Evolutionary conservation across 2,329 filamentous ascomycete genomes (phyloP).

Genomic region (Scedosporium apiospermum): DNA sequence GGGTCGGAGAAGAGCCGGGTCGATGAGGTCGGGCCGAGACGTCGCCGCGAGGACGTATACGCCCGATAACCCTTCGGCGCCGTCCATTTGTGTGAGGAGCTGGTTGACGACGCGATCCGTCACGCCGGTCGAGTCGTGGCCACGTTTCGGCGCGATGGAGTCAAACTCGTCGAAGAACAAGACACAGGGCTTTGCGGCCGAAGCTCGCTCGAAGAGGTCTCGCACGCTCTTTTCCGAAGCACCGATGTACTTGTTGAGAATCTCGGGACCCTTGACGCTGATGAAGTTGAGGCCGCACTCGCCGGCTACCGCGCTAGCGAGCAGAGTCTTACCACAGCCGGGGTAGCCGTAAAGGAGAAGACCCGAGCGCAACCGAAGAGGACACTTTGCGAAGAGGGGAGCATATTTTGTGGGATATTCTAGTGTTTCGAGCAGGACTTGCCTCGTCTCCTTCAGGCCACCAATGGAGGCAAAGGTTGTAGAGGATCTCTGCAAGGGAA

Average conservation of each 20-base stretch:
- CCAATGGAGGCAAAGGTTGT: conserved; percentile 91
- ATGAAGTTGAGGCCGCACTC: conserved; percentile 99
- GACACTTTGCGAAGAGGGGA: conserved; percentile 93
- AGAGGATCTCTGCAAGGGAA: conserved; percentile 84
- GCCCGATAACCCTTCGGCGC: conserved; percentile 85
- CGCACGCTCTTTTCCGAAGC: conserved; percentile 94
- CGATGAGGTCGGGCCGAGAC: conserved; percentile 85
- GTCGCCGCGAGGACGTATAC: conserved; percentile 97
- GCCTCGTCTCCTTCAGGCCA: conserved; percentile 74
- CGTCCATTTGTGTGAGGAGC: conserved; percentile 97
- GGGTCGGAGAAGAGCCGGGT: conserved; percentile 83
- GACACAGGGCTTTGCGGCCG: conserved; percentile 84
- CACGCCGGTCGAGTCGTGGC: conserved; percentile 95
- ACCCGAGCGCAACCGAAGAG: conserved; percentile 85
- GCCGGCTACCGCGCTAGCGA: conserved; percentile 93
- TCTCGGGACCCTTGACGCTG: conserved; percentile 94
- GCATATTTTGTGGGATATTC: conserved; percentile 98
- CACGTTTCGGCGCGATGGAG: conserved; percentile 91
- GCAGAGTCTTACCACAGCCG: conserved; percentile 90
- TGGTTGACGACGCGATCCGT: conserved; percentile 98
- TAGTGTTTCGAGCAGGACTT: conserved; percentile 86
- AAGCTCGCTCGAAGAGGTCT: conserved; percentile 87
- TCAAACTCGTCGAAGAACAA: conserved; percentile 99
- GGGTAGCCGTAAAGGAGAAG: conserved; percentile 90
- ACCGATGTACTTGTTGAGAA: conserved; percentile 98